Percentiles rank a stretch among this genome's conserved stretches.
Conservation (phyloP, 768 basidiomycete genomes). For the Macrolepiota dolichaula region DNA sequence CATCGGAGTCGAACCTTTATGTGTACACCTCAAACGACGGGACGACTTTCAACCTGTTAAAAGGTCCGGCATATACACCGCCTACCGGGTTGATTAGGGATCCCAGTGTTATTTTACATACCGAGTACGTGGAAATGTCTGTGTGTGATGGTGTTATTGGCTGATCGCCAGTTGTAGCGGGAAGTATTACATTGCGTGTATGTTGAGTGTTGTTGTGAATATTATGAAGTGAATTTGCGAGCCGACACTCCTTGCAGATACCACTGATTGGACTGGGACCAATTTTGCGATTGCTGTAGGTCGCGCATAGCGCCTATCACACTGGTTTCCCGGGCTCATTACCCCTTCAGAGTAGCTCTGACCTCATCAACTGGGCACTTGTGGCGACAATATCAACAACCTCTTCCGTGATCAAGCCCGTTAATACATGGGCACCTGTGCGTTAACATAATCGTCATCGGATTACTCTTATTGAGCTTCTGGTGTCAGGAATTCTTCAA, state of each 20-base stretch:
- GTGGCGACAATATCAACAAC: slow-evolving; percentile 26
- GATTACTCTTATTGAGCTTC: not conserved
- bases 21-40: slow-evolving; percentile 31
- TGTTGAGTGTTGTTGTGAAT: not conserved
- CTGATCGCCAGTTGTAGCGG: slow-evolving; percentile 19
- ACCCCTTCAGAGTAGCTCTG: slow-evolving; percentile 23
- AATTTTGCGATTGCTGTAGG: slow-evolving; percentile 33
- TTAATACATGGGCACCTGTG: slow-evolving; percentile 32
- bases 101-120: slow-evolving; percentile 31
- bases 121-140: slow-evolving; percentile 22
- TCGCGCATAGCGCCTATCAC: not conserved
- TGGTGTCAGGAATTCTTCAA: slow-evolving; percentile 31
- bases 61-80: slow-evolving; percentile 32
- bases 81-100: slow-evolving; percentile 32
- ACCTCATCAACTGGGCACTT: slow-evolving; percentile 27
- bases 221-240: not conserved
- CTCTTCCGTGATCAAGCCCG: slow-evolving; percentile 24
- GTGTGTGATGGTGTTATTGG: not conserved
- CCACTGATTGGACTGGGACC: slow-evolving; percentile 30
- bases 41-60: slow-evolving; percentile 26
- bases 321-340: not conserved
- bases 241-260: slow-evolving; percentile 22
- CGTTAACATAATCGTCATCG: slow-evolving; percentile 11
- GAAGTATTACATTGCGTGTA: slow-evolving; percentile 32
- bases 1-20: slow-evolving; percentile 31